phyloP scores from a whole-genome alignment of 2,329 filamentous ascomycete species.

The Aspergillus amoenus region DNA sequence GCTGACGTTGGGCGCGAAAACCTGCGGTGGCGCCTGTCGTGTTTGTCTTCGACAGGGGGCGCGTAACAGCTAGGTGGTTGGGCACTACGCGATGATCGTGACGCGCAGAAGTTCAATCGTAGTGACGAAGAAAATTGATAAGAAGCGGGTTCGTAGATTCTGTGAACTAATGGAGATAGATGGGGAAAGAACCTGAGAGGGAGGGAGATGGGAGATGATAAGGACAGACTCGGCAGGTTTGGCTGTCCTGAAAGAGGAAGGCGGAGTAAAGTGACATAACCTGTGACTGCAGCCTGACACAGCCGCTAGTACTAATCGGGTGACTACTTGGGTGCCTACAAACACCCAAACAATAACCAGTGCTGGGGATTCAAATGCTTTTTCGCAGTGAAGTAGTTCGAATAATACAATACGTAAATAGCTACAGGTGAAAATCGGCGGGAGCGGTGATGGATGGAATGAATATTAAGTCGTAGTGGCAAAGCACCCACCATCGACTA shows the following conservation, averaged over 20 bases:
- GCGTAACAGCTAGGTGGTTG: not conserved
- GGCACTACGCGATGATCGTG: not conserved
- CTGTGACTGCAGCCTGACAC: conserved; percentile 8
- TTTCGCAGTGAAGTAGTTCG: not conserved
- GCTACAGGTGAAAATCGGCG: too few species aligned
- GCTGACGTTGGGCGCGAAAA: conserved; percentile 13
- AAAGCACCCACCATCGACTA: too few species aligned
- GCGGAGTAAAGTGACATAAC: conserved; percentile 10
- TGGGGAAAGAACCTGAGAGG: conserved; percentile 14
- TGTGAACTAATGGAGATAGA: conserved; percentile 17
- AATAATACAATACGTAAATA: not conserved
- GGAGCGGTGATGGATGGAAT: too few species aligned
- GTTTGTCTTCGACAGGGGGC: conserved; percentile 9
- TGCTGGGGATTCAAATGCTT: not conserved
- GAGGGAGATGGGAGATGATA: conserved; percentile 7
- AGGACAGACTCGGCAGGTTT: conserved; percentile 11
- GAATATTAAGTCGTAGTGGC: not conserved
- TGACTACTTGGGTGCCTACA: not conserved
- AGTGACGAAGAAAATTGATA: not conserved
- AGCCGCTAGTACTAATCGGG: conserved; percentile 24
- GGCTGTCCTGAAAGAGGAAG: conserved; percentile 15
- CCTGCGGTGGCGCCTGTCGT: conserved; percentile 10
- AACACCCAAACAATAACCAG: not conserved
- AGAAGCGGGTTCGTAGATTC: not conserved
- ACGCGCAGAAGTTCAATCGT: not conserved